Base-by-base conservation (phyloP, 1,284 basidiomycete species). In the Vanrija sp. region DNA sequence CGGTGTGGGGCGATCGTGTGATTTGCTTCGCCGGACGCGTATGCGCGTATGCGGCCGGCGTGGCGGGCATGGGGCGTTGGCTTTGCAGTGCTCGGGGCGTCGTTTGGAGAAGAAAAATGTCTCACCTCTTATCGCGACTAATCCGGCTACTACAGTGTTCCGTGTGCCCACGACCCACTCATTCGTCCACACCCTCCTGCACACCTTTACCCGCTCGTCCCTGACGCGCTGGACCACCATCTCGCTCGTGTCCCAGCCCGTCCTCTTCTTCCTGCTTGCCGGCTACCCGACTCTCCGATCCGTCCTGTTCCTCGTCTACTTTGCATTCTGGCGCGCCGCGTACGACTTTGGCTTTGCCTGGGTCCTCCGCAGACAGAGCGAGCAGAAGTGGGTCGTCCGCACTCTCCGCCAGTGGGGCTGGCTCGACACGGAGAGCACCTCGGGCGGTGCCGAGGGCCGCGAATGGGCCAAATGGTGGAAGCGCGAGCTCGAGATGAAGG, bases 301-400 rank as follows among this genome's bases (percentile, higher is more conserved):
- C 3, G 61, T 61, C 22, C 66, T 76, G 56, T 76, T 77, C 63
- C 58, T 75, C 19, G 47, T 74, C 48, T 73, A 73, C 77, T 98
- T 98, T 72, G 84, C 85, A 14, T 91, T 98, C 73, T 98, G 94
- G 93, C 81, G 95, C 12, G 82, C 83, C 8, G 86, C 89, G 10
- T 98, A 98, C 75, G 91, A 98, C 72, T 86, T 83, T 44, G 95
- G 95, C 0, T 83, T 98, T 47, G 95, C 94, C 0, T 96, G 88
- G 85, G 83, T 98, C 8, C 81, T 98, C 51, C 91, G 91, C 19
- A 87, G 88, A 69, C 95, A 98, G 78, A 92, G 88, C 78, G 93
- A 95, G 78, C 85, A 84, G 75, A 87, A 84, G 66, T 98, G 89
- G 88, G 89, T 98, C 63, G 90, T 97, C 44, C 81, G 84, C 27